These are phyloP conservation scores for Graphium sp. DNA, from an alignment of 2,329 filamentous ascomycete genomes.

Conservation along the genomic window DNA sequence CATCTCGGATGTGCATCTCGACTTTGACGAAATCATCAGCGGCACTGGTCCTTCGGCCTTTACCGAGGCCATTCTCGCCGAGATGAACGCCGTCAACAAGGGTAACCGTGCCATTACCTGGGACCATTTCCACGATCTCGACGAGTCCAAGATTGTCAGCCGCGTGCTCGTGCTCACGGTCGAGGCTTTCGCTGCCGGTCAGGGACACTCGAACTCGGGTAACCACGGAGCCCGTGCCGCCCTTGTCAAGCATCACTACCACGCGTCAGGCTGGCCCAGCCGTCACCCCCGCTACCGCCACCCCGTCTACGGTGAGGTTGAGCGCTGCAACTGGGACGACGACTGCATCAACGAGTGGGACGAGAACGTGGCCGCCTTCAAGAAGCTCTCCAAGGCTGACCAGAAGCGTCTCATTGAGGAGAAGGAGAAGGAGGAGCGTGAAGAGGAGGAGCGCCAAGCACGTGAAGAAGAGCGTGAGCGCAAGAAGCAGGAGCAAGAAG, in stretches of 20 bases:
- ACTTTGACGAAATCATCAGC: constrained; percentile 57
- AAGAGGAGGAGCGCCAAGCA: neutral
- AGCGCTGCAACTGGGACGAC: constrained; percentile 52
- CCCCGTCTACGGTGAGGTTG: constrained; percentile 53
- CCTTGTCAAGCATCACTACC: constrained; percentile 58
- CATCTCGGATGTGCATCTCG: constrained; percentile 43
- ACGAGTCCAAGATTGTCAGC: constrained; percentile 47
- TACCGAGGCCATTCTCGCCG: constrained; percentile 43
- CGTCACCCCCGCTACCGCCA: constrained; percentile 50
- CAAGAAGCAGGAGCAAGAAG: constrained; percentile 1
- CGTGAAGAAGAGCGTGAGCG: neutral
- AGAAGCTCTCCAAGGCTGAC: constrained; percentile 39
- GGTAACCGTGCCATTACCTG: constrained; percentile 32
- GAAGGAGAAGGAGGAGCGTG: constrained; percentile 8
- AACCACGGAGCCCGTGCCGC: constrained; percentile 50
- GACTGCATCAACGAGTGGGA: constrained; percentile 53
- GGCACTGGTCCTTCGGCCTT: constrained; percentile 60
- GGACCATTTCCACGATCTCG: constrained; percentile 47
- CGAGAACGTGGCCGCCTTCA: constrained; percentile 42
- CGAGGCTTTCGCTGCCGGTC: constrained; percentile 56
- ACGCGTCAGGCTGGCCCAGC: constrained; percentile 56
- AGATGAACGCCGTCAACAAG: constrained; percentile 35
- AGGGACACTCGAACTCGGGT: constrained; percentile 57
- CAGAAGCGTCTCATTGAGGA: constrained; percentile 30
- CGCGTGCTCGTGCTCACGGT: constrained; percentile 52